phyloP scores from a whole-genome alignment of 768 basidiomycete genomes.

The Psilocybe tampanensis region DNA sequence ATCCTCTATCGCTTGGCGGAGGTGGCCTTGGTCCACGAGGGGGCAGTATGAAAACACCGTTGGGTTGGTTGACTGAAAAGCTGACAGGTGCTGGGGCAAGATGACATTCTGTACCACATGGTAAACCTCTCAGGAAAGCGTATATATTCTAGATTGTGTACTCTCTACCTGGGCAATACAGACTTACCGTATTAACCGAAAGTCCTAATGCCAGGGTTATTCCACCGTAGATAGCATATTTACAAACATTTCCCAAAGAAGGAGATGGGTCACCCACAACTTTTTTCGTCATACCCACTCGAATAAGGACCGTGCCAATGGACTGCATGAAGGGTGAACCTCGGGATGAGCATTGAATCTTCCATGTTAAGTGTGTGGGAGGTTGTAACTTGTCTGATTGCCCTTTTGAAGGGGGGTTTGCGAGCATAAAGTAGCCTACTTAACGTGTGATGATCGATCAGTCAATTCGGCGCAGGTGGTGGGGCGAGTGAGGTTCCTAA shows the following conservation, averaged over 20 bases:
- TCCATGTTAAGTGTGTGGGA: not conserved
- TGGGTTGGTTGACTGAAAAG: constrained; percentile 80
- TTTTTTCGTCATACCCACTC: not conserved
- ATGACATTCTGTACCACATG: constrained; percentile 23
- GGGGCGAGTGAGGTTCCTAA: constrained; percentile 40
- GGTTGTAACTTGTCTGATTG: too few relatives aligned
- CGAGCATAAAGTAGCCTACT: not conserved
- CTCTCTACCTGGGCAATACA: constrained; percentile 1
- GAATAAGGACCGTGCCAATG: not conserved
- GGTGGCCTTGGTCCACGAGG: constrained; percentile 64
- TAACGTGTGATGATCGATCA: not conserved
- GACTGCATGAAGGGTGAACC: not conserved
- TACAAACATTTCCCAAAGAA: constrained; percentile 7
- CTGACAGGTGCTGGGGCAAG: constrained; percentile 65
- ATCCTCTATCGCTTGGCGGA: constrained; percentile 77
- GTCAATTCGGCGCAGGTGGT: constrained; percentile 32
- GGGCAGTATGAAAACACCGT: constrained; percentile 64
- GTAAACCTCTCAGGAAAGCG: not conserved
- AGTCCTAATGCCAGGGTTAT: constrained; percentile 2
- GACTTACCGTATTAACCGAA: not conserved
- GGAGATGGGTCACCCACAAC: not conserved
- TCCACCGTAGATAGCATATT: constrained; percentile 9
- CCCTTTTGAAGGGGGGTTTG: not conserved
- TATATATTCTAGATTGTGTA: not conserved
- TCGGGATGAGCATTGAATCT: not conserved